Percentiles rank a stretch among this genome's conserved stretches.
Evolutionary conservation across 371 early-diverging fungal species (phyloP).

Genomic region (Massospora cicadina): DNA sequence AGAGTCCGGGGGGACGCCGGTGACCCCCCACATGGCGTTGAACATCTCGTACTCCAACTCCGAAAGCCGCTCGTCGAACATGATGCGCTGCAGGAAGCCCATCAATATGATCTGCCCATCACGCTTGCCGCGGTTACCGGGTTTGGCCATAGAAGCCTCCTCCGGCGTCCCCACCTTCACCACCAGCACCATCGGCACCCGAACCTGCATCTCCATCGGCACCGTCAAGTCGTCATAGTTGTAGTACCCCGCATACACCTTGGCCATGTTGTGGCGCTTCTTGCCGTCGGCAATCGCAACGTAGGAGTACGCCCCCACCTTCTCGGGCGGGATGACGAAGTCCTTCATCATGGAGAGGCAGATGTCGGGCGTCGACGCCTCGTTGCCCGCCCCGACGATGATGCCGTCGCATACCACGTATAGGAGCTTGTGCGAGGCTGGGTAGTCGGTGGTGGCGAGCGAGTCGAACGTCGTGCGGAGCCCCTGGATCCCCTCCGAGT

Average conservation of each 20-base stretch:
- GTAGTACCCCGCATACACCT: constrained; percentile 80
- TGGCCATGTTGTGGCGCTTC: constrained; percentile 90
- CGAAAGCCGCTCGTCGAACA: constrained; percentile 90
- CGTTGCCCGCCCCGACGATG: constrained; percentile 60
- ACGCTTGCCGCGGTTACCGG: constrained; percentile 95
- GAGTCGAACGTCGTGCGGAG: constrained; percentile 90
- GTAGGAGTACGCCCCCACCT: constrained; percentile 55
- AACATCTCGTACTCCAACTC: constrained; percentile 89
- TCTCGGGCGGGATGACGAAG: constrained; percentile 38
- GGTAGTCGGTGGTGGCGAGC: constrained; percentile 79
- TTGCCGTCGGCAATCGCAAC: constrained; percentile 86
- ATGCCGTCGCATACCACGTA: constrained; percentile 79
- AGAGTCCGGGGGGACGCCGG: constrained; percentile 60
- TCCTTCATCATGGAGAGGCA: constrained; percentile 70
- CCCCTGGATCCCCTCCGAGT: constrained; percentile 81
- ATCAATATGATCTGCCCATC: constrained; percentile 96
- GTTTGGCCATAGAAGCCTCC: constrained; percentile 43
- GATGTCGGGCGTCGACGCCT: constrained; percentile 57
- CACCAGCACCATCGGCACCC: constrained; percentile 73
- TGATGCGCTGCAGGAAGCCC: constrained; percentile 86
- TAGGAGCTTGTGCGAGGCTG: constrained; percentile 76
- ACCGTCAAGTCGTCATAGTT: constrained; percentile 36
- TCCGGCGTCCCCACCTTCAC: constrained; percentile 82
- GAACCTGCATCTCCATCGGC: constrained; percentile 25
- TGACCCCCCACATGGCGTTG: constrained; percentile 59